phyloP scores from a whole-genome alignment of 192 early-diverging fungal genomes.

The Coemansia sp. region DNA sequence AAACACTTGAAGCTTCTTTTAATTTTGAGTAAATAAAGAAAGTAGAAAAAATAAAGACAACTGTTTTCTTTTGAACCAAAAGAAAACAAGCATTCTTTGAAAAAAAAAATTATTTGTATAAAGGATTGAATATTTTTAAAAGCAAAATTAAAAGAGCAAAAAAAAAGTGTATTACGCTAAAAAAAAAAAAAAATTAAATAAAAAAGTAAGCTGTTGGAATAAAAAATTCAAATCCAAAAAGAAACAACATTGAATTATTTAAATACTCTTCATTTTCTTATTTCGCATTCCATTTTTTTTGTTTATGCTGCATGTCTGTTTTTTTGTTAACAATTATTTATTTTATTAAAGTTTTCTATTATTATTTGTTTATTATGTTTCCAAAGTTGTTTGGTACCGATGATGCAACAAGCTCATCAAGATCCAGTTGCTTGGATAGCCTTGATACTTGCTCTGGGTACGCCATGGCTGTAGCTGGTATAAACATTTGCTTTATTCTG shows the following conservation, averaged over 20 bases:
- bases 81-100: neutral
- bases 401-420: too few species aligned
- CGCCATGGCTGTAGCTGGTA: too few species aligned
- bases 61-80: neutral
- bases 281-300: conserved; percentile 16
- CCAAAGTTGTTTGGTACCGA: too few species aligned
- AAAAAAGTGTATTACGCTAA: too few species aligned
- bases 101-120: neutral
- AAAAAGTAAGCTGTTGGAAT: neutral
- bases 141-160: too few species aligned
- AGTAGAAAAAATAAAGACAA: neutral
- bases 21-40: neutral
- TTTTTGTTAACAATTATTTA: too few species aligned
- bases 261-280: neutral
- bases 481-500: too few species aligned
- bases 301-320: too few species aligned
- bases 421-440: too few species aligned
- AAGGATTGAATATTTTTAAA: neutral
- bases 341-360: too few species aligned
- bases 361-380: too few species aligned
- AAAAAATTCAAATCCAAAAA: neutral
- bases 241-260: conserved; percentile 1
- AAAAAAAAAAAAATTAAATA: neutral
- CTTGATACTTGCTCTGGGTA: too few species aligned
- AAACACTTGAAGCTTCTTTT: neutral